Conservation (phyloP, 1,139 yeast genomes). For the Torulaspora pretoriensis region DNA sequence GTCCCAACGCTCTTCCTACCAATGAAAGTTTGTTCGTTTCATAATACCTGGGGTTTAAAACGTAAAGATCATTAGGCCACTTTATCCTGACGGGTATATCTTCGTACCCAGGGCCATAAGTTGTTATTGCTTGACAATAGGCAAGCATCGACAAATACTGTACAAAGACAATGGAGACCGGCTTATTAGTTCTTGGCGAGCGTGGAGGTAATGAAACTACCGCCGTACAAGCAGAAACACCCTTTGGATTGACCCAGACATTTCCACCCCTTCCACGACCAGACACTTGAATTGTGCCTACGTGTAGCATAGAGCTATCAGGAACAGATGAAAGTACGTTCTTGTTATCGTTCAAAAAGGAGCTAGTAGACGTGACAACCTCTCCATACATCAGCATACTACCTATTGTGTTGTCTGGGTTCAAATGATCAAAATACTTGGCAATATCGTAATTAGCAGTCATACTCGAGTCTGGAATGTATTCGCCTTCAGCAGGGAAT, state of each 20-base stretch:
- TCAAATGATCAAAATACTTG: constrained; percentile 50
- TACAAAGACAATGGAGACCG: constrained; percentile 61
- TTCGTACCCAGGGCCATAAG: constrained; percentile 63
- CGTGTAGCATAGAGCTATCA: constrained; percentile 32
- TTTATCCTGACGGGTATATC: constrained; percentile 77
- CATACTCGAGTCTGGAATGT: constrained; percentile 44
- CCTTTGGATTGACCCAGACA: constrained; percentile 91
- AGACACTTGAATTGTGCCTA: constrained; percentile 78
- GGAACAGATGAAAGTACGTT: constrained; percentile 44
- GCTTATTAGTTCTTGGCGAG: constrained; percentile 36
- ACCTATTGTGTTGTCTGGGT: constrained; percentile 50
- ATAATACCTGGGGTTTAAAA: constrained; percentile 58
- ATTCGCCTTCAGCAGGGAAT: constrained; percentile 35
- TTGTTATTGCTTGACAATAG: constrained; percentile 67
- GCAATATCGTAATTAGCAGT: constrained; percentile 73
- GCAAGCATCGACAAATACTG: constrained; percentile 88
- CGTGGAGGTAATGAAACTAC: constrained; percentile 56
- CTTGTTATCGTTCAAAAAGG: constrained; percentile 71
- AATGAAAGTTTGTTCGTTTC: constrained; percentile 28
- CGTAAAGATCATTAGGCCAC: constrained; percentile 96
- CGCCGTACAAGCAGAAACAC: constrained; percentile 80
- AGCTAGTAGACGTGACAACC: constrained; percentile 83
- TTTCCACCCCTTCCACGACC: constrained; percentile 96
- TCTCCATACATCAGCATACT: constrained; percentile 70
- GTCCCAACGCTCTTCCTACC: constrained; percentile 14